These are phyloP conservation scores for Nitzschia putrida DNA, from an alignment of 108 stramenopile species.

Conservation along the genomic window DNA sequence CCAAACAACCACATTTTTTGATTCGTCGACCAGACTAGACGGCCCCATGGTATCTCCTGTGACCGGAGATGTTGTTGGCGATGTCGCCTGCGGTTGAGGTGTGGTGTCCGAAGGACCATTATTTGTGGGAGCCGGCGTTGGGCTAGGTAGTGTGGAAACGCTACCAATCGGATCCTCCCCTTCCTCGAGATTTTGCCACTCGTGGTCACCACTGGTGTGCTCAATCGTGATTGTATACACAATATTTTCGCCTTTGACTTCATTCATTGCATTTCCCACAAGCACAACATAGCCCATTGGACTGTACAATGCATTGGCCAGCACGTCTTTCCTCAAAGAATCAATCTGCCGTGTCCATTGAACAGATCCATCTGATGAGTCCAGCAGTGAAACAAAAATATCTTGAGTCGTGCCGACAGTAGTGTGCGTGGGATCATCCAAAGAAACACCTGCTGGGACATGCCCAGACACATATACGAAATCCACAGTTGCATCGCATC, in stretches of 20 bases:
- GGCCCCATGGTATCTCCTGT: too few relatives aligned
- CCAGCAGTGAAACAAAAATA: conserved; percentile 14
- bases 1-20: too few relatives aligned
- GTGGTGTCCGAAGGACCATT: too few relatives aligned
- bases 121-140: too few relatives aligned
- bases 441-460: conserved; percentile 11
- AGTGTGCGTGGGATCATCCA: conserved; percentile 2
- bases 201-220: conserved; percentile 9
- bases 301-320: not conserved
- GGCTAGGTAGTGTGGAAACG: not conserved
- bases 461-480: conserved; percentile 12
- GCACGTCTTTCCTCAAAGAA: conserved; percentile 10
- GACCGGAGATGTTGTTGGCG: too few relatives aligned
- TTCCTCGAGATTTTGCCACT: conserved; percentile 8
- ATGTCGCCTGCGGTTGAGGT: too few relatives aligned
- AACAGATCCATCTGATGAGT: not conserved
- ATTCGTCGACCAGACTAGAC: too few relatives aligned
- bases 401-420: not conserved
- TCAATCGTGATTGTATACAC: not conserved
- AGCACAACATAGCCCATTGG: not conserved
- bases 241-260: not conserved
- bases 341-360: conserved; percentile 21
- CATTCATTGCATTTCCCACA: conserved; percentile 11
- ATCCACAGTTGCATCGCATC: not conserved
- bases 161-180: conserved; percentile 19